A percentile compares a stretch with the other conserved stretches of the same genome.
Conservation (phyloP, 192 early-diverging fungal species). For the Entomortierella chlamydospora region DNA sequence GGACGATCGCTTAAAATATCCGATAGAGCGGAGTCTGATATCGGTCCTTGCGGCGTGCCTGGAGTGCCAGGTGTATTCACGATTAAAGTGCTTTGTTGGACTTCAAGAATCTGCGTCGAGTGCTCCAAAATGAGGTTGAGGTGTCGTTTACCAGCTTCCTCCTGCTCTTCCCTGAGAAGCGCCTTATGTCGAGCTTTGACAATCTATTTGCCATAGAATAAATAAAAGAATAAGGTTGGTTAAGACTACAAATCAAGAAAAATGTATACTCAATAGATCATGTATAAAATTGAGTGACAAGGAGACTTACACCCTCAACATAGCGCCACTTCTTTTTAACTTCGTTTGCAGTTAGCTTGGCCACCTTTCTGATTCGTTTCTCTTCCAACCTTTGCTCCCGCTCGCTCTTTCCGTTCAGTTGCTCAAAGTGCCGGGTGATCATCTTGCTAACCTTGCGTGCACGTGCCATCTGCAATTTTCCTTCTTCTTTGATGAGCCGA, state of each 20-base stretch:
- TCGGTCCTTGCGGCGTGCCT: constrained; percentile 11
- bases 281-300: neutral
- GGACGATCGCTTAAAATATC: constrained; percentile 21
- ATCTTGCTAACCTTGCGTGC: constrained; percentile 65
- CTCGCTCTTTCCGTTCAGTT: constrained; percentile 62
- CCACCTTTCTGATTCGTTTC: constrained; percentile 61
- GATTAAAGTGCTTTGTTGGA: constrained; percentile 56
- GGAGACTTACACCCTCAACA: constrained; percentile 67
- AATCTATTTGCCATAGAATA: constrained; percentile 35
- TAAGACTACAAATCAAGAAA: too few species aligned
- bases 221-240: too few species aligned
- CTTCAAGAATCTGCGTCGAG: constrained; percentile 74
- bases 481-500: constrained; percentile 52
- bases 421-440: constrained; percentile 67
- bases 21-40: constrained; percentile 15
- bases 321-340: constrained; percentile 80
- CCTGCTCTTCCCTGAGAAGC: constrained; percentile 68
- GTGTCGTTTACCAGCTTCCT: constrained; percentile 70
- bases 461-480: constrained; percentile 55
- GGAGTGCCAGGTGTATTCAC: constrained; percentile 11
- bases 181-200: constrained; percentile 66
- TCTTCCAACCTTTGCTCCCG: constrained; percentile 57
- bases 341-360: constrained; percentile 74
- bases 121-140: constrained; percentile 80
- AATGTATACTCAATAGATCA: too few species aligned